A percentile compares a stretch with the other conserved stretches of the same genome.
phyloP scores from a whole-genome alignment of 805 yeast genomes.

The Hanseniaspora clermontiae region DNA sequence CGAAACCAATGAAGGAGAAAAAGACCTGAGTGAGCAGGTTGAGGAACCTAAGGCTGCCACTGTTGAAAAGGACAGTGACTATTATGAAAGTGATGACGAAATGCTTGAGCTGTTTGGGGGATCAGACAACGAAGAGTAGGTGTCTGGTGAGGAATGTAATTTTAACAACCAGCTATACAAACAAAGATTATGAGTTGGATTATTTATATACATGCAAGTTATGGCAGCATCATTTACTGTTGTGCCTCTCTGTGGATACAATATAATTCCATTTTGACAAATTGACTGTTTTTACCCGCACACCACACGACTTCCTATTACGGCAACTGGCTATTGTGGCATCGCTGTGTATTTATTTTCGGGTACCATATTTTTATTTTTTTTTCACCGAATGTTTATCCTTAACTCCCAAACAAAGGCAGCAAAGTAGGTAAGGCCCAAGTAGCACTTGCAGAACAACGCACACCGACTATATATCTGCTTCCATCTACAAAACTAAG shows the following conservation, averaged over 20 bases:
- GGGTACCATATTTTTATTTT: neutral
- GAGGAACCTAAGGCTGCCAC: neutral
- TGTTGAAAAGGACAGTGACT: neutral
- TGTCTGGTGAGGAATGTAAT: no score
- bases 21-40: neutral
- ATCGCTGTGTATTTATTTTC: neutral
- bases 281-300: no score
- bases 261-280: no score
- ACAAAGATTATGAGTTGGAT: no score
- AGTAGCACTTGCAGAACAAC: neutral
- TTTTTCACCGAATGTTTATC: neutral
- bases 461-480: neutral
- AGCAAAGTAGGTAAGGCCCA: no score
- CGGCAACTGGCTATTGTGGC: neutral
- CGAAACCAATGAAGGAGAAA: neutral
- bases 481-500: no score
- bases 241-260: neutral
- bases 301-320: neutral
- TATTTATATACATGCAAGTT: neutral
- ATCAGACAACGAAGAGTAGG: neutral
- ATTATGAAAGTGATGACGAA: slow-evolving; percentile 6
- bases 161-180: no score
- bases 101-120: slow-evolving; percentile 13
- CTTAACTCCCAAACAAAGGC: neutral
- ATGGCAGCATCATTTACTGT: neutral